Base-by-base conservation (phyloP, 257 asterid species). In the Orobanche coerulescens region DNA sequence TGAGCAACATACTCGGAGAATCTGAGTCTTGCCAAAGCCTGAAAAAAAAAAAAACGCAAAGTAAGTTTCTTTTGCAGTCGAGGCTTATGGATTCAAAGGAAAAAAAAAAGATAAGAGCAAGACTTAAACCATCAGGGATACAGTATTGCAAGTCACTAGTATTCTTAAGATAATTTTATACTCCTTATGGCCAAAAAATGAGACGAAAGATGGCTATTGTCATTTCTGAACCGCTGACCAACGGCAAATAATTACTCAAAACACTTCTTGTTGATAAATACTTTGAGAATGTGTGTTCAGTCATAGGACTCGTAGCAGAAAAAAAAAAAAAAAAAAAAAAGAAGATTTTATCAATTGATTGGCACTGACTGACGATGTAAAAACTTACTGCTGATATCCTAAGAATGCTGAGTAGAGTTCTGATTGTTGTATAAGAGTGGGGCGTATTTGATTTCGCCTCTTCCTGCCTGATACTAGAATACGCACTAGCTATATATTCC, bases 21-120 rank as follows among this genome's bases (percentile, higher is more conserved):
- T 70, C 99, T 78, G 57, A 93, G 95, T 69, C 99, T 86, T 62
- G 99, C 96, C 51, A 93, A 85, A 53, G 97, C 94, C 99, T 93
- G 83, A 48, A 71, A 71, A 12, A 12, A 48, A 71, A 71, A 12
- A 12, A 20, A 31, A 53, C 14, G 39, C 1, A 44, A 71, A 24
- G 61, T 24, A 51, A 26, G 49, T 66, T 66, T 20, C 67, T 42
- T 14, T 23, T 15, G 52, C 13, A 43, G 31, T 26, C 18, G 53
- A 46, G 39, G 42, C 44, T 39, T 48, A 2, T 30, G 36, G 36
- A 30, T 30, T 30, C 36, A 3, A 30, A 30, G 36, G 69, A n/a
- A 24, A 19, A 48, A 52, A 3, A 30, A 30, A 30, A 7, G 36
- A 7, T 2, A 30, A 30, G 3, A 30, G 36, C 7, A 30, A 2